phyloP scores from a whole-genome alignment of 805 yeast genomes.

The Kazachstania bromeliacearum region DNA sequence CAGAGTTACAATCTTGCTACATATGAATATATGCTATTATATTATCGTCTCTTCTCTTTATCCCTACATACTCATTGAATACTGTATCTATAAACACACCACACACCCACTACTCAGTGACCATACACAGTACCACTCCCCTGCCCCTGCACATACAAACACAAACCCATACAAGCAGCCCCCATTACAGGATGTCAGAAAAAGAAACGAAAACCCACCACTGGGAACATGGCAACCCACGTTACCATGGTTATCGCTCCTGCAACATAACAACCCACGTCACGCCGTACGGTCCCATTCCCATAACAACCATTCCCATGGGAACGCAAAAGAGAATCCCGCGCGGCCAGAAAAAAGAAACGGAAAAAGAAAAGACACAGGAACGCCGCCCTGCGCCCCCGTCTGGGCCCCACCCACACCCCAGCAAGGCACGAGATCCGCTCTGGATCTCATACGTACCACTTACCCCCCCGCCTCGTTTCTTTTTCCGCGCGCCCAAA shows the following conservation, averaged over 20 bases:
- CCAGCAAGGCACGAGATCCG: not conserved
- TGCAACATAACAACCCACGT: no score
- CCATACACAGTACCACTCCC: not conserved
- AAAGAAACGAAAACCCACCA: not conserved
- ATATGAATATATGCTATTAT: no score
- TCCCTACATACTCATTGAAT: not conserved
- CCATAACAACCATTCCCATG: constrained; percentile 1
- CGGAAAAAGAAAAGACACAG: not conserved
- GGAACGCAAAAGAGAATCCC: not conserved
- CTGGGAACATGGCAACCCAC: not conserved
- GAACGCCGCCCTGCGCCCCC: not conserved
- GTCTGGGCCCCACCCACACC: not conserved
- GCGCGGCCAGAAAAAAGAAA: not conserved
- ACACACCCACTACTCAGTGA: not conserved
- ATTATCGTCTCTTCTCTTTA: no score
- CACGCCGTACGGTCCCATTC: not conserved
- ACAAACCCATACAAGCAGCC: not conserved
- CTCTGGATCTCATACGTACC: not conserved
- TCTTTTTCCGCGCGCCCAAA: not conserved
- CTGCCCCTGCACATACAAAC: not conserved
- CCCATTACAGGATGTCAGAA: not conserved
- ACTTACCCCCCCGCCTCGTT: not conserved
- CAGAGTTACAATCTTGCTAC: no score
- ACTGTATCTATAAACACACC: not conserved
- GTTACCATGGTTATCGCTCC: not conserved